A percentile compares a stretch with the other conserved stretches of the same genome.
These are phyloP conservation scores for Aspergillus tubingensis DNA, from an alignment of 2,329 filamentous ascomycete species.

Conservation along the genomic window DNA sequence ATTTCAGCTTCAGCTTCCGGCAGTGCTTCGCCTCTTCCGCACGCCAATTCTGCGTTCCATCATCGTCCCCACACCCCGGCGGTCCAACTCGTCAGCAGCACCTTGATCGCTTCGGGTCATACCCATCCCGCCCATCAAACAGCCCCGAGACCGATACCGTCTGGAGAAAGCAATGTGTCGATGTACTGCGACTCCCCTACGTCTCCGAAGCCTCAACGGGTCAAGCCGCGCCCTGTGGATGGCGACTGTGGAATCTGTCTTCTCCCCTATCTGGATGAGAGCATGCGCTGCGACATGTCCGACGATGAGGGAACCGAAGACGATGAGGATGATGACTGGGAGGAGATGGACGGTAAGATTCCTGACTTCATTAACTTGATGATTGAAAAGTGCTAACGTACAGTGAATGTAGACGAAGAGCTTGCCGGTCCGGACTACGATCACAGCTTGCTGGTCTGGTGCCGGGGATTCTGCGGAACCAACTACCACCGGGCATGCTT, in stretches of 20 bases:
- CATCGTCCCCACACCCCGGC: neutral
- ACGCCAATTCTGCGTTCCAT: neutral
- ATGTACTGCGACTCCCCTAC: no score
- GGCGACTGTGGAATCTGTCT: conserved; percentile 15
- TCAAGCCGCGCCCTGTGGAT: conserved; percentile 7
- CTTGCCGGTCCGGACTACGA: neutral
- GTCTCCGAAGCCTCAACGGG: neutral
- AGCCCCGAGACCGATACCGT: neutral
- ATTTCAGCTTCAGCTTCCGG: neutral
- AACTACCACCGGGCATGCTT: conserved; percentile 22
- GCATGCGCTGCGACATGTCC: neutral
- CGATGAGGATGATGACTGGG: neutral
- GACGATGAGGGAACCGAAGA: neutral
- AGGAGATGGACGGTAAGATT: neutral
- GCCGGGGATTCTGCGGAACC: conserved; percentile 17
- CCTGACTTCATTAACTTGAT: no score
- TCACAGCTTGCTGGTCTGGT: conserved; percentile 14
- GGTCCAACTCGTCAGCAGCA: neutral
- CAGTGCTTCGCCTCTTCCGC: neutral
- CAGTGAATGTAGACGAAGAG: neutral
- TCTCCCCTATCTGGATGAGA: neutral
- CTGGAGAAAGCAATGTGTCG: neutral
- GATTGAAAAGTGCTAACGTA: no score
- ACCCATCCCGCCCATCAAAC: neutral
- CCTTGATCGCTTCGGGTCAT: neutral